Base-by-base conservation (phyloP, 495 filamentous ascomycete species). In the Trichoderma reesei region DNA sequence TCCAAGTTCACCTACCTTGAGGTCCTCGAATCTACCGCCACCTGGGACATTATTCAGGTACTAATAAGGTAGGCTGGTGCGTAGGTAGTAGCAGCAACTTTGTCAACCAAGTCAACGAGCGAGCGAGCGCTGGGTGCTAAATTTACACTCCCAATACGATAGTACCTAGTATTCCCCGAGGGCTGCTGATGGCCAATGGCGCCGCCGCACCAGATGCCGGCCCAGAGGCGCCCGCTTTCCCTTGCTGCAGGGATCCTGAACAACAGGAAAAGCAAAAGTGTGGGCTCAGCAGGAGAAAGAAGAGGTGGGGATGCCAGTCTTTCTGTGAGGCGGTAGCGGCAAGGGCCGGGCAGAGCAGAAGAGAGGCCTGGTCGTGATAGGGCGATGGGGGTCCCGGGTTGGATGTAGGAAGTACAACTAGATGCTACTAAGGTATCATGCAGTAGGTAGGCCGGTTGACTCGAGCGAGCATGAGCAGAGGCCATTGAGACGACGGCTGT, bases 281-380 rank as follows among this genome's bases (percentile, higher is more conserved):
- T 48, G 44, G 44, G 44, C 44, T 48, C n/a, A 48, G 44, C 44
- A 48, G 44, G 44, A n/a, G n/a, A n/a, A 11, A 44, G 41, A 44
- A 18, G 44, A 48, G 44, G 51, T 56, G 51, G 51, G 51, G 51
- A 56, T 56, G 51, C 51, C 6, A 56, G 20, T 33, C 51, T n/a
- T n/a, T n/a, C n/a, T n/a, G n/a, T 56, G 51, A 56, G 51, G 51
- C 51, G 51, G 51, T 56, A 56, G 51, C 51, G 51, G 51, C 51
- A 56, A 31, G 51, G 51, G 26, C 51, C 14, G 26, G 51, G 31
- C 51, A 56, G 14, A 48, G 20, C 14, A 51, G 46, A 14, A 16
- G 46, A 44, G 0, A 11, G n/a, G 41, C 41, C 41, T 14, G 41
- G 13, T 11, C 13, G 41, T 7, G 41, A 44, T 16, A 14, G 41